Evolutionary conservation across 2,329 filamentous ascomycete species (phyloP), one percentile per base, ranked within the genome.

Genomic region (Colletotrichum chrysophilum): DNA sequence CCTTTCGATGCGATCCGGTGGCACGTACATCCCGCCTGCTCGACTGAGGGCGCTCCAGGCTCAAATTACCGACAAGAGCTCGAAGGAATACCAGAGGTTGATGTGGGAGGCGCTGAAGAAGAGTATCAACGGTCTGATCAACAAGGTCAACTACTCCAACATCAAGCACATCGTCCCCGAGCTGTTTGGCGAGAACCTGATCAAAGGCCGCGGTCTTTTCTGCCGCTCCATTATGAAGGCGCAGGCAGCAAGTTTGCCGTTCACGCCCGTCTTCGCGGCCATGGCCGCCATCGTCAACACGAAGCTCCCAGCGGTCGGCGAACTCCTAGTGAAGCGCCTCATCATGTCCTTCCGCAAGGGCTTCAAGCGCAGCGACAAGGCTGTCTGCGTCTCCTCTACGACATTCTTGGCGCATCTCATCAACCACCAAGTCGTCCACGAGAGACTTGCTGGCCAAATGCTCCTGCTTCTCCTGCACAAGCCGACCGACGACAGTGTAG

Each of bases 101-200:
- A 96, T 96, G 10, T 99, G 97, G 97, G 97, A 99, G 86, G 96
- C 96, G 14, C 88, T 99, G 82, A 99, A 99, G 88, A 99, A 99
- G 89, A 97, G 95, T 65, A 98, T 99, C 86, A 98, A 99, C 83
- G 97, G 97, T 80, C 88, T 99, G 78, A 98, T 99, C 90, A 99
- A 99, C 90, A 99, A 99, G 88, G 94, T 98, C 88, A 98, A 98
- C 86, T 95, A 96, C 71, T 95, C 94, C 38, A 99, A 99, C 85
- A 98, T 99, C 90, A 98, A 99, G 86, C 91, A 94, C 82, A 98
- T 99, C 77, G 96, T 98, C 28, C 96, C 96, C 3, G 97, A 99
- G 86, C 89, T 99, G 61, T 99, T 99, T 85, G 92, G 93, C 66
- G 97, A 99, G 88, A 99, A 99, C 83, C 86, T 99, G 80, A 90